These are phyloP conservation scores for Trichomonas gallinae DNA, from an alignment of 208 protist species.

Conservation along the genomic window DNA sequence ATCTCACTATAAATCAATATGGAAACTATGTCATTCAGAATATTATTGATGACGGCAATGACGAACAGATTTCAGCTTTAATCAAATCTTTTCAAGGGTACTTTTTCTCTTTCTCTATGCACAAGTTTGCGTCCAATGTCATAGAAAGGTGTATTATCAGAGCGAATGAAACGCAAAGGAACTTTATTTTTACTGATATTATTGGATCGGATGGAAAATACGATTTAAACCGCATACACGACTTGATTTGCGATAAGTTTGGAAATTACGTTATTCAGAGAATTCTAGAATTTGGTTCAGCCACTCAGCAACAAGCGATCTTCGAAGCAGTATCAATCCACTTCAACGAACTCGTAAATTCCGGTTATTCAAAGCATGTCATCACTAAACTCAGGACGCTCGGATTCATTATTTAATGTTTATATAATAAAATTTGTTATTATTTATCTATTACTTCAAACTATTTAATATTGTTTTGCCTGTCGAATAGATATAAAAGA, in stretches of 20 bases:
- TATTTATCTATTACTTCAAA: neutral
- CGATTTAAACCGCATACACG: neutral
- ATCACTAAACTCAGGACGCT: neutral
- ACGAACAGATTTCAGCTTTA: constrained; percentile 54
- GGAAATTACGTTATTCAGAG: constrained; percentile 96
- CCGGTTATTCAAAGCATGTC: neutral
- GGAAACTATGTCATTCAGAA: constrained; percentile 98
- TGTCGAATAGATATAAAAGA: too few species aligned
- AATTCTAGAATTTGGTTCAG: constrained; percentile 79
- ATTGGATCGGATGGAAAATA: neutral
- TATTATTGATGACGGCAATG: constrained; percentile 71
- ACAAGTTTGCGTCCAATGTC: constrained; percentile 96
- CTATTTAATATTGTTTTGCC: too few species aligned
- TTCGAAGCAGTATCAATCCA: neutral
- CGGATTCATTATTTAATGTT: neutral
- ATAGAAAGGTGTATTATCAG: constrained; percentile 74
- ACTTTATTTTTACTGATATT: neutral
- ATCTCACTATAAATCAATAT: constrained; percentile 64
- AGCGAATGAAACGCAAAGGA: neutral
- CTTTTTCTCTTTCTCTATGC: constrained; percentile 44
- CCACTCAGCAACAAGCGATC: neutral
- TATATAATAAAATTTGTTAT: neutral
- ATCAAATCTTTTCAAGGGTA: constrained; percentile 49
- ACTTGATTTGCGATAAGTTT: constrained; percentile 61
- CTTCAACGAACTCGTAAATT: neutral